A percentile compares a stretch with the other conserved stretches of the same genome.
Evolutionary conservation across 441 rosid genomes (phyloP).

Genomic region (Daphne laureola): DNA sequence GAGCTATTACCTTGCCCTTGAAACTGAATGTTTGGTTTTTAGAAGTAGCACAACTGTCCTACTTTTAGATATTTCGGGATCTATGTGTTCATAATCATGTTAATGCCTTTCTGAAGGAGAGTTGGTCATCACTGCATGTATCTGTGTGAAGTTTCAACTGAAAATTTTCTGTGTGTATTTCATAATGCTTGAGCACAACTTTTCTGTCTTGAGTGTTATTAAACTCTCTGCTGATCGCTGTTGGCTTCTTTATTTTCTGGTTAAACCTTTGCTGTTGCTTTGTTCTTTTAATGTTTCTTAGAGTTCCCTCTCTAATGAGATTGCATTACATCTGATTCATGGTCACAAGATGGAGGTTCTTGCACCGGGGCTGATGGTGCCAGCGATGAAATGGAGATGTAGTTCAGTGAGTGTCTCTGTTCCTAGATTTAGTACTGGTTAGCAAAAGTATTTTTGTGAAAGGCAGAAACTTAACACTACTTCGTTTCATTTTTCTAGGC

Average conservation of each 20-base stretch:
- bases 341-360: constrained; percentile 56
- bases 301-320: constrained; percentile 26
- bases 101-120: not conserved
- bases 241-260: constrained; percentile 2
- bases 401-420: constrained; percentile 29
- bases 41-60: constrained; percentile 5
- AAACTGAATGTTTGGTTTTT: constrained; percentile 11
- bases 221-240: not conserved
- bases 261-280: not conserved
- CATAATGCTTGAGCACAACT: not conserved
- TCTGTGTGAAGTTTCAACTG: not conserved
- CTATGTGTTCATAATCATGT: constrained; percentile 1
- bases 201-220: not conserved
- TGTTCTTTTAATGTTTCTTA: constrained; percentile 7
- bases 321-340: constrained; percentile 60
- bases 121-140: not conserved
- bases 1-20: constrained; percentile 34
- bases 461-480: constrained; percentile 13
- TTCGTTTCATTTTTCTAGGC: constrained; percentile 31
- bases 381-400: constrained; percentile 21
- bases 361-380: constrained; percentile 42
- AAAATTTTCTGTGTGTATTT: not conserved
- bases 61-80: not conserved
- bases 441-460: not conserved
- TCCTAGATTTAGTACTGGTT: constrained; percentile 9